Conservation (phyloP, 352 stramenopile species). For the Phytophthora pini region DNA sequence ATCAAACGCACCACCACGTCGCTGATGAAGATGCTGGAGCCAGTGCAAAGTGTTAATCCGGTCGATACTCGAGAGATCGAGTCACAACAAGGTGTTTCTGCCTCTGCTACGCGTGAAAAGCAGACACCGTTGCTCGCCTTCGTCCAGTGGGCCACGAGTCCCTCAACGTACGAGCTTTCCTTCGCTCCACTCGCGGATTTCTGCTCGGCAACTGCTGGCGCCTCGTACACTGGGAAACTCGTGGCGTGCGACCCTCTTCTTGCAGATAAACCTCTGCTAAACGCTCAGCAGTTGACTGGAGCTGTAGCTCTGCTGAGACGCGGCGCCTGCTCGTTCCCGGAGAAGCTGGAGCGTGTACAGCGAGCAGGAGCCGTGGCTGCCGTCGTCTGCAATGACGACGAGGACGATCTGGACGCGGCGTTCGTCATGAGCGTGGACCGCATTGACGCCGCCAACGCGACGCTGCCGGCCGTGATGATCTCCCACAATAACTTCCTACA, state of each 20-base stretch:
- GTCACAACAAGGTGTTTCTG: neutral
- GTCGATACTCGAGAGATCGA: neutral
- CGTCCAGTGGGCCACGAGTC: constrained; percentile 65
- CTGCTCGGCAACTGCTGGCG: constrained; percentile 42
- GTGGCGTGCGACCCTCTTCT: constrained; percentile 60
- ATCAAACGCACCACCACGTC: constrained; percentile 62
- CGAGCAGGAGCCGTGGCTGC: constrained; percentile 56
- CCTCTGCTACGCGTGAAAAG: neutral
- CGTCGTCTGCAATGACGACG: constrained; percentile 77
- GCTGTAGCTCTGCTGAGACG: constrained; percentile 62
- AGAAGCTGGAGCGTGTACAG: constrained; percentile 73
- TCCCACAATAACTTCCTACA: constrained; percentile 49
- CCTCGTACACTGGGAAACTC: constrained; percentile 51
- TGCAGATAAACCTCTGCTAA: constrained; percentile 48
- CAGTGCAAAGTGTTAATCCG: neutral
- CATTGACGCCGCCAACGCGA: constrained; percentile 67
- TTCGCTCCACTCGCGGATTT: constrained; percentile 78
- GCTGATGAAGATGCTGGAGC: constrained; percentile 61
- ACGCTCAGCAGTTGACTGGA: constrained; percentile 40
- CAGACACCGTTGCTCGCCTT: constrained; percentile 65
- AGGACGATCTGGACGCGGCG: constrained; percentile 45
- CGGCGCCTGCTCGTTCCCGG: constrained; percentile 70
- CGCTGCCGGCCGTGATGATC: constrained; percentile 77
- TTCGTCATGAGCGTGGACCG: constrained; percentile 84
- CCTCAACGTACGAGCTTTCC: constrained; percentile 47